Percentiles rank a stretch among this genome's conserved stretches.
phyloP scores from a whole-genome alignment of 2,329 filamentous ascomycete species.

The Talaromyces verruculosus region DNA sequence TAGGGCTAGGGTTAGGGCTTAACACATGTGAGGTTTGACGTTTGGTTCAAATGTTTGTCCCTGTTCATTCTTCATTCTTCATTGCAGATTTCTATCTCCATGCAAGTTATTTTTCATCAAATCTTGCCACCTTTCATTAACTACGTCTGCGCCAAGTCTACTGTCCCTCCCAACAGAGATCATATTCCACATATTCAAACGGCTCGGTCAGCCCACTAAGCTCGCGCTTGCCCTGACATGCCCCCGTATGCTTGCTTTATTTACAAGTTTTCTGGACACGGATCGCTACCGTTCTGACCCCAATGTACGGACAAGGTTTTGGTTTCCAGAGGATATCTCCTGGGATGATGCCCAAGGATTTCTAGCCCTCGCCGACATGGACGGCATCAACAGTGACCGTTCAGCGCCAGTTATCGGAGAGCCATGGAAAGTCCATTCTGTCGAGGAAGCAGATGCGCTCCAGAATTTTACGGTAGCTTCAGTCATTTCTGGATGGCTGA shows the following conservation, averaged over 20 bases:
- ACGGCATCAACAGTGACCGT: background rate
- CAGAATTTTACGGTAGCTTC: background rate
- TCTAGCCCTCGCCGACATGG: background rate
- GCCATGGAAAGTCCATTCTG: background rate
- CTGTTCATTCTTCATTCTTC: too few relatives aligned
- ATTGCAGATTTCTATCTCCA: background rate
- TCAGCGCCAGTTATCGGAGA: background rate
- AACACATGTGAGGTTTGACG: too few relatives aligned
- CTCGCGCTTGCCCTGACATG: constrained; percentile 1
- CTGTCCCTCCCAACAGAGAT: background rate
- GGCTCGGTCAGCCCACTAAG: background rate
- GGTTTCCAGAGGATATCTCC: background rate
- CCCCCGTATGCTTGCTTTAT: background rate
- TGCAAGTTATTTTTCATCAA: background rate
- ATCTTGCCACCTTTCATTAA: background rate
- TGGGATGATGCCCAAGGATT: constrained; percentile 3
- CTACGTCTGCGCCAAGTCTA: background rate
- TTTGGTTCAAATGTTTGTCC: too few relatives aligned
- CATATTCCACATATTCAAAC: background rate
- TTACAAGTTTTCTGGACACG: background rate
- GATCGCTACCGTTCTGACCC: background rate
- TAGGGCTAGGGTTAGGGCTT: too few relatives aligned
- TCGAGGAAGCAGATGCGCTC: background rate
- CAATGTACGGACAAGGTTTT: background rate
- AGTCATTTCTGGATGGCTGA: constrained; percentile 1